phyloP scores from a whole-genome alignment of 1,139 yeast genomes.

The Spencermartinsiella ligniputridi region DNA sequence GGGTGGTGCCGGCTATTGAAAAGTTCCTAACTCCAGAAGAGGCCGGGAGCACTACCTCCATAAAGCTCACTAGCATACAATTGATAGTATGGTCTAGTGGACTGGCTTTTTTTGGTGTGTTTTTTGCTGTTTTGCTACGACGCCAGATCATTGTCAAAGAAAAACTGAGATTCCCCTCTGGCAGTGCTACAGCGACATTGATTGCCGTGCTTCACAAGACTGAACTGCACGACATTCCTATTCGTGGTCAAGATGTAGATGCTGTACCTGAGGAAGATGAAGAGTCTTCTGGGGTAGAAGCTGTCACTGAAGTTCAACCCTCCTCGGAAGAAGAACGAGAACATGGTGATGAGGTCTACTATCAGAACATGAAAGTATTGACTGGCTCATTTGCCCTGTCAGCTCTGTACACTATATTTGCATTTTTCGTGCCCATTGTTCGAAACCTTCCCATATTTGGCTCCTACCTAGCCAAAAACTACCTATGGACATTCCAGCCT shows the following conservation, averaged over 20 bases:
- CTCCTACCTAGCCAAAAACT: constrained; percentile 50
- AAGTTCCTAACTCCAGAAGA: constrained; percentile 76
- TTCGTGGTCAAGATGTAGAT: constrained; percentile 14
- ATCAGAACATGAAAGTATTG: constrained; percentile 55
- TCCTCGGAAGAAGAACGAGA: constrained; percentile 12
- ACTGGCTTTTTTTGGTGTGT: constrained; percentile 88
- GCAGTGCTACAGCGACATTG: constrained; percentile 91
- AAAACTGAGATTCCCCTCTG: constrained; percentile 88
- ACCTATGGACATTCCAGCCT: constrained; percentile 87
- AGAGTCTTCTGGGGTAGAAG: constrained; percentile 10
- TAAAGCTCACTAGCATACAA: constrained; percentile 40
- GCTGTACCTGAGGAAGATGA: constrained; percentile 12
- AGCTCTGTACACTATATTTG: constrained; percentile 61
- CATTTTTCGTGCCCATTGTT: constrained; percentile 71
- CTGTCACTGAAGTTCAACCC: constrained; percentile 8
- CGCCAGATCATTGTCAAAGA: constrained; percentile 80
- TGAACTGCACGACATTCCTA: constrained; percentile 17
- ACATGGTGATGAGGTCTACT: constrained; percentile 36
- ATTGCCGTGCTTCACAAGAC: constrained; percentile 79
- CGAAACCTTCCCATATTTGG: constrained; percentile 78
- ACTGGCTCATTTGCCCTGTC: constrained; percentile 61
- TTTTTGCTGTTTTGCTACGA: constrained; percentile 86
- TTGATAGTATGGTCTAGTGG: constrained; percentile 80
- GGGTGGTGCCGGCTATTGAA: constrained; percentile 95
- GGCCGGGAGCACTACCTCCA: constrained; percentile 33